phyloP scores from a whole-genome alignment of 75 land plant genomes.

The Pinus taeda region DNA sequence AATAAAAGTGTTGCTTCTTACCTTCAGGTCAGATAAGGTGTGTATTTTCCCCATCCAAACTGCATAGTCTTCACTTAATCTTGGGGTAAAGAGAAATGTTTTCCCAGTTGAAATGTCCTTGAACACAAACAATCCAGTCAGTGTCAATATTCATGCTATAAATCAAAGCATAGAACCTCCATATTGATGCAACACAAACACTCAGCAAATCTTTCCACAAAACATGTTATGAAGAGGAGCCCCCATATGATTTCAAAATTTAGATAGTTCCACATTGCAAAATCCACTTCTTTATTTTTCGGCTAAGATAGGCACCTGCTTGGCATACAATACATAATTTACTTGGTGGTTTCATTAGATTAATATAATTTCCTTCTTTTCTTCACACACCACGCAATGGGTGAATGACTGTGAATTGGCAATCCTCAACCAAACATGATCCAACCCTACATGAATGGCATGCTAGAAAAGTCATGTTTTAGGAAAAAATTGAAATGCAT shows the following conservation, averaged over 20 bases:
- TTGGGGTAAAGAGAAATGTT: constrained; percentile 74
- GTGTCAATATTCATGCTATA: constrained; percentile 5
- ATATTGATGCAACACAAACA: no score
- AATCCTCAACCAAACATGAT: neutral
- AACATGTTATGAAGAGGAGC: neutral
- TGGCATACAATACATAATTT: no score
- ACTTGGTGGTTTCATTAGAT: no score
- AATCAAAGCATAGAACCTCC: neutral
- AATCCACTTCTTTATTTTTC: no score
- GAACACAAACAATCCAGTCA: constrained; percentile 6
- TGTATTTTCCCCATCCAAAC: constrained; percentile 91
- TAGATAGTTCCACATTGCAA: neutral
- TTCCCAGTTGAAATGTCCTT: constrained; percentile 75
- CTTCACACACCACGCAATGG: no score
- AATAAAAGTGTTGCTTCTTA: constrained; percentile 4
- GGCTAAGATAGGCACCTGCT: no score
- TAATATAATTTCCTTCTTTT: no score
- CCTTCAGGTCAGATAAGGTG: constrained; percentile 69
- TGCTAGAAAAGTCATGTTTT: neutral
- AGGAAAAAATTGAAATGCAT: neutral
- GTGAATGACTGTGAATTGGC: no score
- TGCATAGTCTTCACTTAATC: constrained; percentile 78
- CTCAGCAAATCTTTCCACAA: no score
- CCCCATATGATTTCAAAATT: neutral
- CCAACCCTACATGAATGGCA: neutral